Base-by-base conservation (phyloP, 2,329 filamentous ascomycete genomes). In the Fusarium lateritium region DNA sequence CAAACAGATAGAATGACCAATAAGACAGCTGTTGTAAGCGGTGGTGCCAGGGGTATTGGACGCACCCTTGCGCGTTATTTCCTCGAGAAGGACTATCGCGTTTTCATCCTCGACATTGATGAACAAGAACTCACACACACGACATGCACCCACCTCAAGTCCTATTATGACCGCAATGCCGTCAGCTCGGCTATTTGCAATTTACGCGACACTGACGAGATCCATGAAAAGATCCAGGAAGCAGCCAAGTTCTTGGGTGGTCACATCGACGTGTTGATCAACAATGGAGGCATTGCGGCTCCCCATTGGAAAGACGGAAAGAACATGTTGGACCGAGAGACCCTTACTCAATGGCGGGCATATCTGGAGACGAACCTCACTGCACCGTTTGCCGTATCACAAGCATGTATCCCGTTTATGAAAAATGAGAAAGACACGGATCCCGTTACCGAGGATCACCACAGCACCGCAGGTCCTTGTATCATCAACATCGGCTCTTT, bases 231-330 rank as follows among this genome's bases (percentile, higher is more conserved):
- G 11, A n/a, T 64, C 6, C 61, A 64, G 3, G 33, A 58, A 21
- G 61, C 61, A 17, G 61, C 61, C 1, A 24, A 64, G 7, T 64
- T 64, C 17, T 22, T 64, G 0, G 61, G 26, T 0, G 61, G 61
- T 0, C 54, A 31, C 9, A 58, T 64, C 1, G 58, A 64, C 2
- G 51, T 64, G 14, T 6, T 64, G 10, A 51, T 64, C 11, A 64
- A 64, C 14, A 64, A 64, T 14, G 61, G 61, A 3, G 61, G 61
- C 7, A 64, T 64, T 6, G 51, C 61, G 2, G 15, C 51, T 9
- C 61, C 61, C 6, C 61, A 64, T 2, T 64, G 61, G 61, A 64
- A 58, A 6, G 52, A 58, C 10, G 59, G 45, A 1, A 51, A 64
- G 44, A 64, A 52, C 1, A 51, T 64, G 39, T n/a, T 64, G 13